A percentile compares a stretch with the other conserved stretches of the same genome.
Conservation (phyloP, 345 rosid species). For the Heritiera fomes region DNA sequence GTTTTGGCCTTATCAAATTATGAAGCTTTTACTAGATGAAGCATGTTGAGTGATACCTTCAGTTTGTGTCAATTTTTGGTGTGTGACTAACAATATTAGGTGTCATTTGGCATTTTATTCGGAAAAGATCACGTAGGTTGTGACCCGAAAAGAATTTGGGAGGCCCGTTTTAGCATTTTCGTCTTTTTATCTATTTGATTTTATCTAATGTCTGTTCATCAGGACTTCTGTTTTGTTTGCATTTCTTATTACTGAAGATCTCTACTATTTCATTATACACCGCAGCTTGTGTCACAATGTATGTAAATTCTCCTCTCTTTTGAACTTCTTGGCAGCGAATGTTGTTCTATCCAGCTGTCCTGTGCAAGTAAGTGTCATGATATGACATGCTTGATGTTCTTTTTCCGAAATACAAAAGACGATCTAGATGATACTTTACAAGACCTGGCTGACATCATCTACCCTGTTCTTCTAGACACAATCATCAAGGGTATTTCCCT, state of each 20-base stretch:
- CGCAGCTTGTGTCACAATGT: background rate
- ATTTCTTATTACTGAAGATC: background rate
- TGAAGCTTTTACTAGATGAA: background rate
- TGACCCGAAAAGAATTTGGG: background rate
- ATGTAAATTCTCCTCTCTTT: constrained; percentile 25
- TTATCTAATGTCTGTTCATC: background rate
- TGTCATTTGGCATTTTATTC: background rate
- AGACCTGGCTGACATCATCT: constrained; percentile 61
- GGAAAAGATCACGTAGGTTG: background rate
- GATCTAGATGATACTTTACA: constrained; percentile 47
- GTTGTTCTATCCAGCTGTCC: constrained; percentile 60
- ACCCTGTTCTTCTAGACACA: constrained; percentile 73
- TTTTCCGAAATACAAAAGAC: constrained; percentile 42
- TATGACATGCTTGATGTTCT: constrained; percentile 74
- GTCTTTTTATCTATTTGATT: background rate
- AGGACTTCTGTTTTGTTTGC: background rate
- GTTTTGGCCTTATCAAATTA: background rate
- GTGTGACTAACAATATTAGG: background rate
- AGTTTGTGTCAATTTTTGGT: background rate
- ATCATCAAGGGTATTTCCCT: constrained; percentile 73
- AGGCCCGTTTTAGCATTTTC: background rate
- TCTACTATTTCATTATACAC: constrained; percentile 2
- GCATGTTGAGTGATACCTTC: background rate
- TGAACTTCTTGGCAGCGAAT: constrained; percentile 52
- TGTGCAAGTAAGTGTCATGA: constrained; percentile 38